Evolutionary conservation across 2,329 filamentous ascomycete species (phyloP), one percentile per base, ranked within the genome.

Genomic region (Thyridium curvatum): DNA sequence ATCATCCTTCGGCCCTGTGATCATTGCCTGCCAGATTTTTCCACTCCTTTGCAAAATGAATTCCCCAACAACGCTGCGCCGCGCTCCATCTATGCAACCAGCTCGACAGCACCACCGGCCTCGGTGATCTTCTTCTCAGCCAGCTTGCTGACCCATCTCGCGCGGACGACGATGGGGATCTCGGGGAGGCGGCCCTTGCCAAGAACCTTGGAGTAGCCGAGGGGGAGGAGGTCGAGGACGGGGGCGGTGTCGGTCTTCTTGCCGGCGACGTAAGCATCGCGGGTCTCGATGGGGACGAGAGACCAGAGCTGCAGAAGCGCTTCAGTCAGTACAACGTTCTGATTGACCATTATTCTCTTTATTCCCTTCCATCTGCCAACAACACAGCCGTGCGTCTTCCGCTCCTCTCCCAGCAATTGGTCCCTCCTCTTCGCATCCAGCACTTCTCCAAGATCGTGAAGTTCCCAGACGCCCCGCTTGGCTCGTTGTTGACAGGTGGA

Each of bases 61-160:
- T 26, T 26, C 21, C 21, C n/a, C 21, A 13, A 5, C 30, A 32
- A 32, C 30, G 13, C 13, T 16, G 7, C 30, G n/a, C 8, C 12
- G 15, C 35, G 4, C n/a, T 8, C 32, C 34, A 37, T 45, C 77
- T 85, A 96, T 72, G 89, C 90, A 63, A 96, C 87, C 67, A 96
- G 79, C 80, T 96, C 88, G 61, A 94, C 77, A 62, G 95, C 86
- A 72, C 91, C 91, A 69, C 93, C 93, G 61, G 90, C 91, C 71
- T 93, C 88, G 68, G 86, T 94, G 73, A 98, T 96, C 86, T 98
- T 98, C 76, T 87, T 79, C 84, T 98, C 93, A 55, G 93, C 93
- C 68, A 95, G 83, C 67, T 86, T 85, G 79, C 83, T 89, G 72
- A 98, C 86, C 77, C 89, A 97, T 67, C 93, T 79, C 56, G 93